Evolutionary conservation across 257 asterid genomes (phyloP), one percentile per base, ranked within the genome.

Genomic region (Catharanthus roseus): DNA sequence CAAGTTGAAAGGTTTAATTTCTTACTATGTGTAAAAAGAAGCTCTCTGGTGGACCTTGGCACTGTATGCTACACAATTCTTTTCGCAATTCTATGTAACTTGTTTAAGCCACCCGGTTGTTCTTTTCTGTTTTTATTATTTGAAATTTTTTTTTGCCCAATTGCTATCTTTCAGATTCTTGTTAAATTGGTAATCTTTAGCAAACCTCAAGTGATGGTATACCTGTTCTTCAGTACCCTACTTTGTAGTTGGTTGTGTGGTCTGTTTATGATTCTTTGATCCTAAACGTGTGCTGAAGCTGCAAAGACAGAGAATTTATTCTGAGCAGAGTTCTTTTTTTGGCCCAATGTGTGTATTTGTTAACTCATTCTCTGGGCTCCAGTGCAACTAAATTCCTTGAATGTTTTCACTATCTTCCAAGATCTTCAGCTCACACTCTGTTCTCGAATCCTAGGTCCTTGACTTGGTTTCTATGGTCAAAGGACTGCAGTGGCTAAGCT

Each of bases 401-500:
- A 16, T 53, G n/a, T 42, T 18, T 11, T 34, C 10, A 19, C 13
- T 36, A 11, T n/a, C 47, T 18, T 56, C 31, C 68, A 56, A 61
- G 29, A 31, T 11, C 11, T 24, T 42, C 33, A 42, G 33, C 55
- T 66, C 39, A 66, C 2, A 49, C 45, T 47, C 16, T 44, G 21
- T 18, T 45, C 39, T 56, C 54, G 54, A 79, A 70, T 74, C 26
- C 54, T 80, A 95, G 99, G 97, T 78, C 69, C 81, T 89, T 58
- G 97, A 95, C 85, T 79, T 95, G 72, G 81, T 88, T 77, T 89
- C 93, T 67, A 89, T 93, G 55, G 98, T 95, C 63, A 88, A 83
- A 83, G 89, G 89, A 77, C 86, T 95, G 65, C 97, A 91, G 10
- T 93, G 83, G 83, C 95, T 91, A 75, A 83, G 83, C 68, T 84